Conservation (phyloP, 208 protist species). For the Trypanosoma theileri region DNA sequence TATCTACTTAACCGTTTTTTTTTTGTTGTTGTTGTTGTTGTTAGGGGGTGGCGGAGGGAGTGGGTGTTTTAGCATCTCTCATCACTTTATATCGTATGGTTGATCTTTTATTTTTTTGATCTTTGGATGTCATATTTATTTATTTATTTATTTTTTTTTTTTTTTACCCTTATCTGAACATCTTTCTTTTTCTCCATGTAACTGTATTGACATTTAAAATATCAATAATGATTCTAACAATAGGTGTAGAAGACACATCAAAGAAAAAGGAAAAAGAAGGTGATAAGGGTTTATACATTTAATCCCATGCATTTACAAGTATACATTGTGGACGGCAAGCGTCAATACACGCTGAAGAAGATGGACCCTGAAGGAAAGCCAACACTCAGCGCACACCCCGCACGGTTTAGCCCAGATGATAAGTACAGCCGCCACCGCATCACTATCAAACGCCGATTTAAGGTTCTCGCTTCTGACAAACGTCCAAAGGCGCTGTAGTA, state of each 20-base stretch:
- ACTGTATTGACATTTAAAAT: too few relatives aligned
- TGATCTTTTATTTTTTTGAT: constrained; percentile 1
- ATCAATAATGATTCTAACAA: too few relatives aligned
- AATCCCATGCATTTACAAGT: constrained; percentile 76
- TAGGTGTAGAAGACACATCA: too few relatives aligned
- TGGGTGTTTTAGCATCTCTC: too few relatives aligned
- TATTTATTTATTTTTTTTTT: constrained; percentile 13
- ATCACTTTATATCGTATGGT: not conserved
- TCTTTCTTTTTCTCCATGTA: constrained; percentile 18
- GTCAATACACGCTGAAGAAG: constrained; percentile 93
- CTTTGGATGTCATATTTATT: constrained; percentile 29
- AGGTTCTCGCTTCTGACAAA: constrained; percentile 76
- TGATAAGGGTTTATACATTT: not conserved
- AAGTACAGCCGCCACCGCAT: constrained; percentile 92
- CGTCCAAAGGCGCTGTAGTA: constrained; percentile 64
- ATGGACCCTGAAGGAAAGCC: constrained; percentile 86
- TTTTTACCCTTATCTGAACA: constrained; percentile 1
- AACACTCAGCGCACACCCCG: constrained; percentile 90
- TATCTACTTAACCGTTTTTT: too few relatives aligned
- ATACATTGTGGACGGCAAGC: constrained; percentile 83
- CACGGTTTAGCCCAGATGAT: constrained; percentile 93
- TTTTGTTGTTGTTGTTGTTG: too few relatives aligned
- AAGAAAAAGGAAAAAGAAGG: too few relatives aligned
- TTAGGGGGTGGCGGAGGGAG: not conserved
- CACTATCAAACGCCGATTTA: constrained; percentile 91